A percentile compares a stretch with the other conserved stretches of the same genome.
Evolutionary conservation across 1,139 yeast species (phyloP).

Genomic region (Candida anutae): DNA sequence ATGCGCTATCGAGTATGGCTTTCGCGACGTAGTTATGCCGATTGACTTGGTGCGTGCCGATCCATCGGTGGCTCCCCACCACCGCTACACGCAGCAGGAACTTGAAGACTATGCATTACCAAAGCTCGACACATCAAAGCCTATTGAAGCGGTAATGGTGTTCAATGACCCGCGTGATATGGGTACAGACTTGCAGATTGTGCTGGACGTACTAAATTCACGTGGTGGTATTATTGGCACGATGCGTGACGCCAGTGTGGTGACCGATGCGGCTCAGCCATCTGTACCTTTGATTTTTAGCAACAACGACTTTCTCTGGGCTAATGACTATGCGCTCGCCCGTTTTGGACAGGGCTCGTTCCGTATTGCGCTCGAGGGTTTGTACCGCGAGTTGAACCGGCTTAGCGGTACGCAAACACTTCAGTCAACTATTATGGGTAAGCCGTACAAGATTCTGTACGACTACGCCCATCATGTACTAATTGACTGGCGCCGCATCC

Average conservation of each 20-base stretch:
- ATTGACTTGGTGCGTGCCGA: conserved; percentile 56
- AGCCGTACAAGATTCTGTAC: conserved; percentile 75
- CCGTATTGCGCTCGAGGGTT: conserved; percentile 52
- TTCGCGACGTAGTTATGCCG: conserved; percentile 68
- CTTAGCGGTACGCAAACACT: conserved; percentile 33
- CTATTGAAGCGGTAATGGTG: conserved; percentile 73
- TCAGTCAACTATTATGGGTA: conserved; percentile 64
- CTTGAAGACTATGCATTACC: conserved; percentile 36
- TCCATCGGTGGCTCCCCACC: conserved; percentile 69
- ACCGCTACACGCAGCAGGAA: conserved; percentile 43
- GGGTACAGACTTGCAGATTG: conserved; percentile 78
- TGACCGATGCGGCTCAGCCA: conserved; percentile 32
- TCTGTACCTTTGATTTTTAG: conserved; percentile 77
- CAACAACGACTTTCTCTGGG: conserved; percentile 86
- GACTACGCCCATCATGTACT: conserved; percentile 75
- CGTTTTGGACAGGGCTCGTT: conserved; percentile 94
- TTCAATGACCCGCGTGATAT: conserved; percentile 90
- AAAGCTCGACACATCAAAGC: conserved; percentile 23
- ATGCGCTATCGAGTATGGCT: conserved; percentile 78
- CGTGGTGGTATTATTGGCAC: conserved; percentile 64
- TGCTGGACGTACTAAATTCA: conserved; percentile 64
- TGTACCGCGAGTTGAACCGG: conserved; percentile 53
- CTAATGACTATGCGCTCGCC: conserved; percentile 71
- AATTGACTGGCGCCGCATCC: conserved; percentile 46
- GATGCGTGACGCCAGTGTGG: conserved; percentile 17